These are phyloP conservation scores for Glycine tomentella DNA, from an alignment of 306 rosid species.

Conservation along the genomic window DNA sequence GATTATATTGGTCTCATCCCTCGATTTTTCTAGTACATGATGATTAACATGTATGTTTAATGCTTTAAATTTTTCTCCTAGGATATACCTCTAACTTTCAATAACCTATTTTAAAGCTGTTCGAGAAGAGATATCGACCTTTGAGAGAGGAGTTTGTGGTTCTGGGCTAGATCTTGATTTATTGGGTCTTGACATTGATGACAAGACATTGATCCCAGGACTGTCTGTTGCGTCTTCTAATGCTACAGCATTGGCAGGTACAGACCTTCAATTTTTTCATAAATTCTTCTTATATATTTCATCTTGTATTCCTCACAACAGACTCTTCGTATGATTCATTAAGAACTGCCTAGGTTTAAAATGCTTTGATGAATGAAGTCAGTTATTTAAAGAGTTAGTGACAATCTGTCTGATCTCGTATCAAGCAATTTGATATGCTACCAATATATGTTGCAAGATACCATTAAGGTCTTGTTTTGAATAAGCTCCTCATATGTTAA, in stretches of 20 bases:
- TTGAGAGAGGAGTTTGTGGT: constrained; percentile 67
- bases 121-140: constrained; percentile 72
- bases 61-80: constrained; percentile 22
- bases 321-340: not conserved
- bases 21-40: not conserved
- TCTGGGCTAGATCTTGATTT: constrained; percentile 92
- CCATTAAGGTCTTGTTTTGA: not conserved
- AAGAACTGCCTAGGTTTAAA: constrained; percentile 31
- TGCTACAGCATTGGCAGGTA: constrained; percentile 85
- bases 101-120: constrained; percentile 67
- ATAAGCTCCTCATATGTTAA: not conserved
- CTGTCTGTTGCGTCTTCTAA: constrained; percentile 89
- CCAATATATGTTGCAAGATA: not conserved
- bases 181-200: constrained; percentile 87
- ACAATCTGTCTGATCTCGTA: not conserved
- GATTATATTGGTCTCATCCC: constrained; percentile 24
- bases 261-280: not conserved
- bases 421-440: constrained; percentile 23
- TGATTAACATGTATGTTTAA: not conserved
- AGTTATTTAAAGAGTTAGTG: not conserved
- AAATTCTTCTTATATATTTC: constrained; percentile 34
- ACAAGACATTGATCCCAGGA: constrained; percentile 87
- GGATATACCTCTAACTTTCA: constrained; percentile 35
- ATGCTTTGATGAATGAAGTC: not conserved
- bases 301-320: not conserved